phyloP scores from a whole-genome alignment of 2,329 filamentous ascomycete species.

The Venturia effusa region DNA sequence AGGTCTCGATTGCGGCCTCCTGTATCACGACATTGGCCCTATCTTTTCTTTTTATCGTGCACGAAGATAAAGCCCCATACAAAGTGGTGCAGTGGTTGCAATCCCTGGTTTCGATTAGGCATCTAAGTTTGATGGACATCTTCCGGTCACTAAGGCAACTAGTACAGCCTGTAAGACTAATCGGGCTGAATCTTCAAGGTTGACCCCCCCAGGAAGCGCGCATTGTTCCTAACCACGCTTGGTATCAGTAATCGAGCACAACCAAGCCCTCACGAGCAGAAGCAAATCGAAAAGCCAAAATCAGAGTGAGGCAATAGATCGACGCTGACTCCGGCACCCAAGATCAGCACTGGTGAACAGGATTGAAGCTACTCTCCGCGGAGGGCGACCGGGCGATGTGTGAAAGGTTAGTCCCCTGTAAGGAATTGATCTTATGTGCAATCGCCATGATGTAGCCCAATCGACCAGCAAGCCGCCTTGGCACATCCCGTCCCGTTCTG shows the following conservation, averaged over 20 bases:
- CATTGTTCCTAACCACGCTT: not conserved
- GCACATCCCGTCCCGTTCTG: not conserved
- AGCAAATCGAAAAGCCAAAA: not conserved
- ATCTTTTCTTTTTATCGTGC: no score
- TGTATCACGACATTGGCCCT: no score
- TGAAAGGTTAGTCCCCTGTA: not conserved
- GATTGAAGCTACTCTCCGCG: not conserved
- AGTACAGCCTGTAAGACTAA: not conserved
- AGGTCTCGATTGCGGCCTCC: no score
- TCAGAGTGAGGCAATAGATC: not conserved
- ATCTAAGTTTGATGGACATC: not conserved
- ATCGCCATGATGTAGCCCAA: not conserved
- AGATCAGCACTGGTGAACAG: no score
- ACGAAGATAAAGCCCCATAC: no score
- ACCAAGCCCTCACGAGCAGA: not conserved
- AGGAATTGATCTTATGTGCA: not conserved
- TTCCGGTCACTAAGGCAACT: not conserved
- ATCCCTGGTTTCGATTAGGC: no score
- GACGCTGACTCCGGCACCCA: not conserved
- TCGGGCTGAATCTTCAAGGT: not conserved
- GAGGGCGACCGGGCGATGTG: not conserved
- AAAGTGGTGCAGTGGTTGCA: no score
- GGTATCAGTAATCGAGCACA: not conserved
- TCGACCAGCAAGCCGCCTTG: not conserved
- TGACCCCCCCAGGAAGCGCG: not conserved